Base-by-base conservation (phyloP, 1,284 basidiomycete genomes). In the Ustilago esculenta region DNA sequence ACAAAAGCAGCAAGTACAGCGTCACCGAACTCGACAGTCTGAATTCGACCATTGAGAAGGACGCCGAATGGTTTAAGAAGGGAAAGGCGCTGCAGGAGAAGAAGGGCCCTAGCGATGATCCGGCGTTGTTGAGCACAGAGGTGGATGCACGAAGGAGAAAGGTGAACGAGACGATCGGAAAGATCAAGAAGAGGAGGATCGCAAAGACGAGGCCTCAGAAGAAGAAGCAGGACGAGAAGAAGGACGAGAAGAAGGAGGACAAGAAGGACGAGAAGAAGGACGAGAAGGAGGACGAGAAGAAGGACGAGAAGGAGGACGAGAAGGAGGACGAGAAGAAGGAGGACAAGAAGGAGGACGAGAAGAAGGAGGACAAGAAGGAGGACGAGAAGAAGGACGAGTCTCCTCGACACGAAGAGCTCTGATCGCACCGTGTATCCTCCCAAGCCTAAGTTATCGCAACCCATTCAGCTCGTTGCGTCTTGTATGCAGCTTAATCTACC, bases 11-110 rank as follows among this genome's bases (percentile, higher is more conserved):
- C 60, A 82, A 81, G 64, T 82, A 81, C 56, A 73, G 75, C 34
- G 58, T 64, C 9, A 60, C 77, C 12, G 82, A 83, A 53, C 65
- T 83, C 9, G 79, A 82, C 27, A 12, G 67, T 17, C 61, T 83
- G 24, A 46, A 46, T 15, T 54, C 56, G 5, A 70, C 72, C 39
- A 35, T 81, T 12, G 59, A 74, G 17, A 67, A 73, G 34, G 80
- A 82, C 40, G 50, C 32, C 7, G 61, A 71, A 23, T 83, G 82
- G 82, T 79, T 82, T 40, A 55, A 61, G 14, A 75, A 81, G 36
- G 73, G 76, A 5, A 70, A 58, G 24, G 45, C 21, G 20, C 56
- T 75, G 47, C 79, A 82, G 47, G 64, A 52, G 21, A 65, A 76
- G 52, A 60, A 61, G 35, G 54, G 63, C 12, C 36, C 48, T 14